Conservation (phyloP, 805 yeast species). For the Sugiyamaella floridensis region DNA sequence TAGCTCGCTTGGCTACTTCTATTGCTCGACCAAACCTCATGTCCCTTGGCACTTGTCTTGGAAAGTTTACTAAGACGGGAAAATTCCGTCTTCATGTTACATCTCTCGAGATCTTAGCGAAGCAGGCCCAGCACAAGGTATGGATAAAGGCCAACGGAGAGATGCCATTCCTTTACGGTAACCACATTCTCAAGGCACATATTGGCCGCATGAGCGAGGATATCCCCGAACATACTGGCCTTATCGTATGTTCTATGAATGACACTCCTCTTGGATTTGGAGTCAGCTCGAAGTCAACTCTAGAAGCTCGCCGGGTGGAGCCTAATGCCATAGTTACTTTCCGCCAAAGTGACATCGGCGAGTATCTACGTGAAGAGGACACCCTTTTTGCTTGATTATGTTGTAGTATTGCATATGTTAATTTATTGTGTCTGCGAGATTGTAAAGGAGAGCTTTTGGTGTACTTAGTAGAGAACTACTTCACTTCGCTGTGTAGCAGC, state of each 20-base stretch:
- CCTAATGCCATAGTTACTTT: slow-evolving; percentile 94
- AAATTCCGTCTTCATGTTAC: slow-evolving; percentile 94
- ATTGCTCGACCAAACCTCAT: slow-evolving; percentile 83
- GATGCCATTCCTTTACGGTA: slow-evolving; percentile 96
- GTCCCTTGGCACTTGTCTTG: slow-evolving; percentile 90
- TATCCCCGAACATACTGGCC: slow-evolving; percentile 97
- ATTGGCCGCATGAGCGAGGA: slow-evolving; percentile 96
- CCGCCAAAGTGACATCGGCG: slow-evolving; percentile 97
- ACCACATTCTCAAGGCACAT: slow-evolving; percentile 94
- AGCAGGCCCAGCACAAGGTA: slow-evolving; percentile 84
- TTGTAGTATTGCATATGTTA: not conserved
- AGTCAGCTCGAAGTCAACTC: slow-evolving; percentile 84
- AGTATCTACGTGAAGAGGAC: slow-evolving; percentile 95
- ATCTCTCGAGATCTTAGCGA: slow-evolving; percentile 73
- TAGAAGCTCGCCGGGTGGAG: slow-evolving; percentile 77
- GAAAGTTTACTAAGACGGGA: slow-evolving; percentile 96
- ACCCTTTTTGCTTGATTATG: slow-evolving; percentile 66
- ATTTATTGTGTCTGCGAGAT: not conserved
- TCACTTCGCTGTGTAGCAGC: no score
- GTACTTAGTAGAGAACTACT: not conserved
- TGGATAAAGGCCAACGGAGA: slow-evolving; percentile 98
- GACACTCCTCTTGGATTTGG: slow-evolving; percentile 96
- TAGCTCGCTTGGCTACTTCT: slow-evolving; percentile 83
- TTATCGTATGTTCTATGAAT: slow-evolving; percentile 78
- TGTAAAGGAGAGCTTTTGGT: not conserved